Evolutionary conservation across 106 monocot species (phyloP), one percentile per base, ranked within the genome.

Genomic region (Phalaenopsis equestris): DNA sequence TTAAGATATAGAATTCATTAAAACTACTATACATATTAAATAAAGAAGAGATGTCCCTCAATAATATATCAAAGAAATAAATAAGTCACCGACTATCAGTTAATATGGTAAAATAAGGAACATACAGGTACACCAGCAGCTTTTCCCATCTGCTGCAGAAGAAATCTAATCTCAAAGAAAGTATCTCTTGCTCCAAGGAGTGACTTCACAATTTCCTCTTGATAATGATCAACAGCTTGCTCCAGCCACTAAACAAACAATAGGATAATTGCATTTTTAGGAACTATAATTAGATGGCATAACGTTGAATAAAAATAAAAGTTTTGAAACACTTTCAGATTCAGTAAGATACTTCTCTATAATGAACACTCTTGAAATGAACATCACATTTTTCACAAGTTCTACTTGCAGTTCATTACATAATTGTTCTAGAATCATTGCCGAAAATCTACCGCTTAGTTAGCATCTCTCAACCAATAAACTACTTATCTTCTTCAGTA

Each of bases 121-220:
- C 87, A 84, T 91, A 92, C 98, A 15, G 98, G 98, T 74, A 94
- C 89, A 73, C 94, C 86, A 76, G 94, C 94, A 72, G 85, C 85
- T 49, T 88, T 80, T 68, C 98, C 98, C 98, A 98, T 94, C 58
- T 88, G 86, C 57, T 84, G 86, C 94, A 98, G 88, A 70, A 84
- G 87, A 82, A 77, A 84, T 79, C 98, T 90, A 70, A 98, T 98
- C 74, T 94, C 86, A 78, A 93, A 72, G 78, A 94, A 94, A 82
- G 86, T 85, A 21, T 91, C 86, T 83, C 94, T 89, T 80, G 92
- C 87, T 61, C 78, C 88, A 24, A 92, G 41, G 67, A 98, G 86
- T 58, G 90, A 79, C 74, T 92, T 86, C 7, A 93, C 85, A 56
- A 98, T 80, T 56, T 80, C 83, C 73, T 85, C 82, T 80, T 91